Evolutionary conservation across 164 flowering plant genomes (phyloP).

Genomic region (Magnolia kwangsiensis): DNA sequence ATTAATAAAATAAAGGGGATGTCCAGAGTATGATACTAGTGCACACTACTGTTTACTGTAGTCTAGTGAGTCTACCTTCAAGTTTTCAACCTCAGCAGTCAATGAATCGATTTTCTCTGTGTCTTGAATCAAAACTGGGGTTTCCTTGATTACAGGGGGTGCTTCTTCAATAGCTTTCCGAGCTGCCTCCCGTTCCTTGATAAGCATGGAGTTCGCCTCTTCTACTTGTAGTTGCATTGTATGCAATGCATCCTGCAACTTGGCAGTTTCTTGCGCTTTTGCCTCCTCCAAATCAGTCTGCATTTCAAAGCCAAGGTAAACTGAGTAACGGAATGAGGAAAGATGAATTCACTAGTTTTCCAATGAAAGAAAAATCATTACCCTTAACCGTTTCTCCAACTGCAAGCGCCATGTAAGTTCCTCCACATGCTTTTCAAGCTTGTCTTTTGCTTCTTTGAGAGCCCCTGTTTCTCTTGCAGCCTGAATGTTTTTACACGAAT

Average conservation of each 20-base stretch:
- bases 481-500: conserved; percentile 30
- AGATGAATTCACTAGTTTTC: neutral
- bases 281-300: conserved; percentile 94
- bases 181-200: conserved; percentile 87
- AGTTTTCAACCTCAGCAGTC: conserved; percentile 70
- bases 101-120: conserved; percentile 73
- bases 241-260: conserved; percentile 77
- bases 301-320: conserved; percentile 10
- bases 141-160: conserved; percentile 93
- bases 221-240: conserved; percentile 75
- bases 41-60: neutral
- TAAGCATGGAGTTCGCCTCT: conserved; percentile 64
- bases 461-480: conserved; percentile 99
- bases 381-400: conserved; percentile 85
- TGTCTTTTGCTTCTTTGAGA: conserved; percentile 96
- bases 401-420: conserved; percentile 99
- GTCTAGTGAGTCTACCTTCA: conserved; percentile 56
- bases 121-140: conserved; percentile 87
- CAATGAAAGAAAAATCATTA: conserved; percentile 18
- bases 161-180: conserved; percentile 96
- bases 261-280: conserved; percentile 78
- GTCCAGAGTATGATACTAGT: neutral
- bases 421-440: conserved; percentile 96
- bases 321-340: neutral
- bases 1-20: too few relatives aligned